Conservation (phyloP, 306 rosid species). For the Lathyrus tuberosus region DNA sequence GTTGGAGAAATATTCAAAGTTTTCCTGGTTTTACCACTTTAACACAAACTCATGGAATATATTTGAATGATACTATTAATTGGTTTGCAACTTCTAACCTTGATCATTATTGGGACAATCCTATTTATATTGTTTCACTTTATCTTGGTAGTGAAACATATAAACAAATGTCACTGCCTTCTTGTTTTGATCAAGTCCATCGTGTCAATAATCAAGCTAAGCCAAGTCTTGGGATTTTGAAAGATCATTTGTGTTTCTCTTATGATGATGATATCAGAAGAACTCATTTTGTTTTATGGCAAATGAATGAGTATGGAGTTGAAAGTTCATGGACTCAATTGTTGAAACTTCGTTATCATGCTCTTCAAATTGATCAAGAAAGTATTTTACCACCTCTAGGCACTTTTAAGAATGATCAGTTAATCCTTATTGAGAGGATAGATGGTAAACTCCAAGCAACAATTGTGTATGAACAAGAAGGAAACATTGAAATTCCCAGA, state of each 20-base stretch:
- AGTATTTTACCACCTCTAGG: background rate
- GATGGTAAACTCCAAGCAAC: background rate
- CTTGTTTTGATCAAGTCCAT: background rate
- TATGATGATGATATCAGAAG: background rate
- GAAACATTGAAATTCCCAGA: background rate
- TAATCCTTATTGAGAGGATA: background rate
- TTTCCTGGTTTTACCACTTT: background rate
- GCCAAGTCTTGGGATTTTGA: slow-evolving; percentile 1
- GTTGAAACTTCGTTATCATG: background rate
- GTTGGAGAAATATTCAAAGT: background rate
- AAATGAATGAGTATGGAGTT: slow-evolving; percentile 5
- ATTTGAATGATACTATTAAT: background rate
- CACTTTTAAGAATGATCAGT: background rate
- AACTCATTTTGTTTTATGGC: slow-evolving; percentile 9
- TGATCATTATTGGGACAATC: background rate
- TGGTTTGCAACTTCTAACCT: background rate
- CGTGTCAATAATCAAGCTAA: background rate
- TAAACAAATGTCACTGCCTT: background rate
- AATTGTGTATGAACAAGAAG: background rate
- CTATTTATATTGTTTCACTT: background rate
- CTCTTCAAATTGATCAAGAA: background rate
- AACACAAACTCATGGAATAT: background rate
- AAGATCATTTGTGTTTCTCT: background rate
- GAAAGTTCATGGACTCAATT: slow-evolving; percentile 7
- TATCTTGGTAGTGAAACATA: background rate